Percentiles rank a stretch among this genome's conserved stretches.
These are phyloP conservation scores for Stephania yunnanensis DNA, from an alignment of 164 flowering plant species.

Conservation along the genomic window DNA sequence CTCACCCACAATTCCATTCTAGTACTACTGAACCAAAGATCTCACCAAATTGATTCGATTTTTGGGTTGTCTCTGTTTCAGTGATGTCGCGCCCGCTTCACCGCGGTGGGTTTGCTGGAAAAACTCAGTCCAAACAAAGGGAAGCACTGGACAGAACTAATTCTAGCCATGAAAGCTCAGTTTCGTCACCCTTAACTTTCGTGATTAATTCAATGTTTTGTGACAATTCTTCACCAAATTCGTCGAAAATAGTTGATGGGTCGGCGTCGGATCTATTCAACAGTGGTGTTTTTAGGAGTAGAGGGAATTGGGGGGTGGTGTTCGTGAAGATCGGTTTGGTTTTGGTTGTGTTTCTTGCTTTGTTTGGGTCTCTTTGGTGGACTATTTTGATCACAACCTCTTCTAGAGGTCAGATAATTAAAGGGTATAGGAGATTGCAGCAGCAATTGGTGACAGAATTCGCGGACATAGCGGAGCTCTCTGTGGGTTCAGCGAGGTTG, in stretches of 20 bases:
- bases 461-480: slow-evolving; percentile 77
- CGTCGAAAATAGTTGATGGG: slow-evolving; percentile 55
- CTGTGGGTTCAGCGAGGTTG: slow-evolving; percentile 54
- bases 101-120: slow-evolving; percentile 49
- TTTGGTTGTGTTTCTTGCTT: slow-evolving; percentile 58
- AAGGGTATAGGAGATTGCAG: slow-evolving; percentile 68
- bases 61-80: neutral
- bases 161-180: slow-evolving; percentile 18
- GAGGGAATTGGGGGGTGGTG: slow-evolving; percentile 40
- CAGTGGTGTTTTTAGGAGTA: slow-evolving; percentile 39
- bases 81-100: slow-evolving; percentile 65
- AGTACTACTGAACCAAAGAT: neutral
- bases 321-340: slow-evolving; percentile 60
- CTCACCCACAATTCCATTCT: neutral
- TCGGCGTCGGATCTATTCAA: slow-evolving; percentile 48
- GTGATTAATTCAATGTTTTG: slow-evolving; percentile 37
- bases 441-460: slow-evolving; percentile 78
- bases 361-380: slow-evolving; percentile 91
- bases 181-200: slow-evolving; percentile 28
- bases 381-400: slow-evolving; percentile 60
- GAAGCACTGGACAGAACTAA: slow-evolving; percentile 34
- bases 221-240: slow-evolving; percentile 25
- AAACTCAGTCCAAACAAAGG: slow-evolving; percentile 62
- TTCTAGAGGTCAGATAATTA: slow-evolving; percentile 52
- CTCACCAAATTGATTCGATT: neutral